Conservation (phyloP, 2,329 filamentous ascomycete species). For the Dothideomycetes sp. region DNA sequence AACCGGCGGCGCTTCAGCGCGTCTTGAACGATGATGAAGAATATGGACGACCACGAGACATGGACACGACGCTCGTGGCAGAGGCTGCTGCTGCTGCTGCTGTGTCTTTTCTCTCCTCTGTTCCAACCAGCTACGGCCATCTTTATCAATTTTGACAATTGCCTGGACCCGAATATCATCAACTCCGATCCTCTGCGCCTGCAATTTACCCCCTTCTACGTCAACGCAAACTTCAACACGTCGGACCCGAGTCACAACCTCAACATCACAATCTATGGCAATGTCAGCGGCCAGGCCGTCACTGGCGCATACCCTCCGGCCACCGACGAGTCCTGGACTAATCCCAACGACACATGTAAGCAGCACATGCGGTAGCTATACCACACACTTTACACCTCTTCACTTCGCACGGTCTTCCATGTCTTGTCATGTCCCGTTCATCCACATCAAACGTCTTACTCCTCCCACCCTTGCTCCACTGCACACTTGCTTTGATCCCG, state of each 20-base stretch:
- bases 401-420: too few species aligned
- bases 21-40: not conserved
- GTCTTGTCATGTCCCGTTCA: too few species aligned
- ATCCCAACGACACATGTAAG: slow-evolving; percentile 41
- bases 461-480: too few species aligned
- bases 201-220: slow-evolving; percentile 67
- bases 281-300: slow-evolving; percentile 66
- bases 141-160: slow-evolving; percentile 73
- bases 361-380: too few species aligned
- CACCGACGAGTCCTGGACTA: slow-evolving; percentile 48
- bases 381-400: too few species aligned
- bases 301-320: slow-evolving; percentile 48
- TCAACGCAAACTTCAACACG: slow-evolving; percentile 64
- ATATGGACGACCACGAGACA: not conserved
- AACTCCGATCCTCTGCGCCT: slow-evolving; percentile 49
- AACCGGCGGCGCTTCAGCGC: not conserved
- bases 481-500: too few species aligned
- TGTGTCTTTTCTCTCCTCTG: not conserved
- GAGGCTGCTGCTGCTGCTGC: not conserved
- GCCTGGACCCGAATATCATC: slow-evolving; percentile 51
- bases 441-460: too few species aligned
- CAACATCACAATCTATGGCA: slow-evolving; percentile 75
- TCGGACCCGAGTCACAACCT: slow-evolving; percentile 51
- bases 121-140: slow-evolving; percentile 41
- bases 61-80: not conserved